Base-by-base conservation (phyloP, 202 grass and related monocot species). In the Zoysia matrella region DNA sequence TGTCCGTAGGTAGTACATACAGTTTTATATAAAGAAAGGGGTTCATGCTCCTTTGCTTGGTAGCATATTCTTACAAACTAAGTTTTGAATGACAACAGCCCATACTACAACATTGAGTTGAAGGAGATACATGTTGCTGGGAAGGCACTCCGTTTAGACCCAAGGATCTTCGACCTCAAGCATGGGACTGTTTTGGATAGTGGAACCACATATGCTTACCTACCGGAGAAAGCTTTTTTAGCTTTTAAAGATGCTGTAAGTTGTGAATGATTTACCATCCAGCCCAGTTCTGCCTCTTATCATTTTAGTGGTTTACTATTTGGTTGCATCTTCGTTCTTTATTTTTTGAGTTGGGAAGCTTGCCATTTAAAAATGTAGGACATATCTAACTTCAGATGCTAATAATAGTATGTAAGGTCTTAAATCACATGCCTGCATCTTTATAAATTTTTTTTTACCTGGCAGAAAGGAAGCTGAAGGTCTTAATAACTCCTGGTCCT, bases 211-310 rank as follows among this genome's bases (percentile, higher is more conserved):
- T 98, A 98, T 55, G 92, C 95, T 15, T 98, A 98, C 81, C 89
- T 98, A 57, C 95, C 95, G 6, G 90, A 93, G 84, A 82, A 93
- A 88, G 95, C 92, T 81, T 98, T 98, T 86, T 43, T 83, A 47
- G 89, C 92, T 65, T 98, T 98, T 72, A 89, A 74, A 93, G 92
- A 98, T 76, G 93, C 89, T 77, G 96, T 99, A 92, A 92, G 92
- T 64, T 85, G 74, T 60, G 57, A 40, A 39, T 63, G 8, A 63
- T 83, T 80, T 75, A 52, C 60, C 13, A 64, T 86, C 40, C 8
- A 47, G 5, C 39, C 40, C 22, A 15, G 56, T 72, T 13, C n/a
- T 9, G 44, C 63, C 71, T 44, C 52, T 16, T 4, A 60, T 55
- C 60, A 1, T 79, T 65, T 71, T 84, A 65, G 18, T 69, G 2